Base-by-base conservation (phyloP, 208 protist species). In the Jaenimonas drosophilae region DNA sequence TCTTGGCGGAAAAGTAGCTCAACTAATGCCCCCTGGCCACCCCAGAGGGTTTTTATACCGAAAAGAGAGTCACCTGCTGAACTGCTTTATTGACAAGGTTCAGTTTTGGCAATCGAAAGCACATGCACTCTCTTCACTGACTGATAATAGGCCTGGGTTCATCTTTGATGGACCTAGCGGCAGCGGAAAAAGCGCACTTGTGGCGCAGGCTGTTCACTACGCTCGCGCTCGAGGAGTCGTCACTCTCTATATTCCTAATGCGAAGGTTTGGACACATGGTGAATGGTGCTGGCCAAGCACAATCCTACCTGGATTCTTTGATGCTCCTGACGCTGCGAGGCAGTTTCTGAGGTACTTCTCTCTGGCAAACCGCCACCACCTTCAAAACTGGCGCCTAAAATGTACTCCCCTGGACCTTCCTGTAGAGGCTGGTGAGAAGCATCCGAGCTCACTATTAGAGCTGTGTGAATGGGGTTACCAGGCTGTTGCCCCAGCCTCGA, bases 251-350 rank as follows among this genome's bases (percentile, higher is more conserved):
- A 52, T 95, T 0, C 75, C 88, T 12, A 74, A 91, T 46, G 83
- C 88, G 0, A 79, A 81, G 43, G 28, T 48, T n/a, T 95, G 88
- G 84, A 93, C 83, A 19, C 84, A 91, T 34, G 88, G 88, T 6
- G 84, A 92, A 53, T 95, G 81, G 76, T 91, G 80, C 56, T 91
- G 83, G 81, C 88, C 88, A 9, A 91, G 80, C 50, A 91, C 80
- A 3, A 80, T 92, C 31, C 51, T 95, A 16, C 88, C 83, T 9
- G 88, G 88, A 17, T 95, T 95, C 48, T 95, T 92, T 64, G 88
- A 95, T 60, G 78, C 74, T 7, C 88, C 88, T 7, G 84, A 95
- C 49, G 88, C 83, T 1, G 73, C 71, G 23, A 67, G 83, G 2
- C 69, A 64, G 37, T 83, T 95, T 49, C 59, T 95, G 24, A 60